Evolutionary conservation across 768 basidiomycete species (phyloP).

Genomic region (Collybia mongolica): DNA sequence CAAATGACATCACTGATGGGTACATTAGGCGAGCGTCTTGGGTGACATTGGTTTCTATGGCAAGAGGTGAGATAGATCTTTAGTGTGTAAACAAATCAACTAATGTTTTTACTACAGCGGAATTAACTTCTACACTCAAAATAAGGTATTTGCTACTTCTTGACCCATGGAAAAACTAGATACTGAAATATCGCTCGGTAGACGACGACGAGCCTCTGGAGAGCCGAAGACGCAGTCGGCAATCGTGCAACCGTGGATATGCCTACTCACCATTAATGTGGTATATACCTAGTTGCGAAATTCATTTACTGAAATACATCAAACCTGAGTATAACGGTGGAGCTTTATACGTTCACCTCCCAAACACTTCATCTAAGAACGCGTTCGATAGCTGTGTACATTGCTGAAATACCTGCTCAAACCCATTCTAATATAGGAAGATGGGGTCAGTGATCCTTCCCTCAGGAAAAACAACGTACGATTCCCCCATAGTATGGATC

Average conservation of each 20-base stretch:
- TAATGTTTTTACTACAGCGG: conserved; percentile 45
- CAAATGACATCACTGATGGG: conserved; percentile 1
- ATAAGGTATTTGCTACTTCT: conserved; percentile 56
- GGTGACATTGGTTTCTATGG: conserved; percentile 94
- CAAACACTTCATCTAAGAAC: conserved; percentile 67
- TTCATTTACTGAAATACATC: neutral
- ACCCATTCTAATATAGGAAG: conserved; percentile 49
- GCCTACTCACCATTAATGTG: conserved; percentile 70
- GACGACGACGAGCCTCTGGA: conserved; percentile 95
- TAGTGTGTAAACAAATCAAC: neutral
- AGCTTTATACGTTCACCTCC: conserved; percentile 18
- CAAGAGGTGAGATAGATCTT: conserved; percentile 51
- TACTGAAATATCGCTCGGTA: conserved; percentile 22
- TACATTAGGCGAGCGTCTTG: conserved; percentile 60
- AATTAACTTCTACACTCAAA: conserved; percentile 94
- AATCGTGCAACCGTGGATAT: conserved; percentile 82
- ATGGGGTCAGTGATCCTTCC: neutral
- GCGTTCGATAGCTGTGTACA: conserved; percentile 74
- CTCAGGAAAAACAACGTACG: conserved; percentile 34
- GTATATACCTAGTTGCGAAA: neutral
- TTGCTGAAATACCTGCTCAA: conserved; percentile 77
- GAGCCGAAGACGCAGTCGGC: conserved; percentile 78
- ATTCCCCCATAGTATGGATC: conserved; percentile 85
- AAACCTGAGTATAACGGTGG: neutral
- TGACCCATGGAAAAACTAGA: neutral